Evolutionary conservation across 805 yeast genomes (phyloP), one percentile per base, ranked within the genome.

Genomic region (Candida manassasensis): DNA sequence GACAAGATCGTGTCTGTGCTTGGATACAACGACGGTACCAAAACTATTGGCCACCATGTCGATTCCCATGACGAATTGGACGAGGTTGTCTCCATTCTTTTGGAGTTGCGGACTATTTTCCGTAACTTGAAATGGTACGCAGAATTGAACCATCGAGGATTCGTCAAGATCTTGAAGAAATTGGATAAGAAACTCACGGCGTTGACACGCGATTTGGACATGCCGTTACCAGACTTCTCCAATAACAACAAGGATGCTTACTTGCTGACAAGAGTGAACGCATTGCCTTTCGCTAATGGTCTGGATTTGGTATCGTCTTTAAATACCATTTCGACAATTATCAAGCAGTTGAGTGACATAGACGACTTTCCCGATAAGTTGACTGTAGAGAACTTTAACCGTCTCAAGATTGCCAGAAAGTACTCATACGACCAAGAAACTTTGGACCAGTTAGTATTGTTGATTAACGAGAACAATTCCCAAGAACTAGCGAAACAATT

Each of bases 81-180:
- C 35, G 72, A 67, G 44, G 53, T 66, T 16, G 53, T 63, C 29
- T 47, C 57, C 15, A 80, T 87, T 13, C 61, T 89, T 25, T 65
- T 87, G 15, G 96, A 88, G 55, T 66, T 87, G 36, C 71, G 95
- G 31, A 71, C 82, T 12, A 77, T 78, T 40, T 76, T 84, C 42
- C 71, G 96, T 38, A 88, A 88, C 57, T 67, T 89, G 53, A 88
- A 85, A 56, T 90, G 97, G 96, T 89, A 76, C 56, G 94, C 94
- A 16, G 97, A 90, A 52, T 75, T 89, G 49, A 89, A 89, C 65
- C 85, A 83, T 52, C 78, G 94, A 41, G 97, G 96, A 0, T 84
- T 88, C 48, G 74, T 79, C 36, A 89, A 89, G 63, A 90, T 90
- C 44, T 67, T 90, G 52, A 89, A 89, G 63, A 89, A 89, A 52